These are phyloP conservation scores for Fusarium metavorans DNA, from an alignment of 2,329 filamentous ascomycete genomes.

Conservation along the genomic window DNA sequence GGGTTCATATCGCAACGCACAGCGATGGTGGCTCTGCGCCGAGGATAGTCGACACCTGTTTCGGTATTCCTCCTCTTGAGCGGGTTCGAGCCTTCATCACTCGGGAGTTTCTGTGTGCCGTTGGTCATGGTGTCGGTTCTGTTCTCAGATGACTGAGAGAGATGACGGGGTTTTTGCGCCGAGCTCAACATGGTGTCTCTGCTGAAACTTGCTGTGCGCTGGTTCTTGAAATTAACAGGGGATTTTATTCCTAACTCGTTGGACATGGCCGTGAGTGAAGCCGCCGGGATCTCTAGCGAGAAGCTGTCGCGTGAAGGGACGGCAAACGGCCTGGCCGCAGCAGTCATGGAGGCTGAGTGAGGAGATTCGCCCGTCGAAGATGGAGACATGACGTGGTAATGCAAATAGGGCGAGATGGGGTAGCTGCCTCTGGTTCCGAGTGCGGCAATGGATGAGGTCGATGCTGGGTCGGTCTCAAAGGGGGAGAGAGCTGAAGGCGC, in stretches of 20 bases:
- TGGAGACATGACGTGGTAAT: conserved; percentile 60
- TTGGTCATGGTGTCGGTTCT: conserved; percentile 56
- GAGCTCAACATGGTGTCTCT: conserved; percentile 66
- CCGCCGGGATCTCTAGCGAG: conserved; percentile 61
- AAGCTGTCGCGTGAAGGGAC: conserved; percentile 61
- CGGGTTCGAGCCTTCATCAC: conserved; percentile 68
- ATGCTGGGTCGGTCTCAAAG: neutral
- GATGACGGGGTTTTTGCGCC: conserved; percentile 65
- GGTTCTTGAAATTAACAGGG: conserved; percentile 60
- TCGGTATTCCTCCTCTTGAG: conserved; percentile 73
- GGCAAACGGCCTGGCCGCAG: conserved; percentile 57
- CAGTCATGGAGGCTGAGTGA: conserved; percentile 53
- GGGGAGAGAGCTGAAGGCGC: conserved; percentile 8
- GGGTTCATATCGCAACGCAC: conserved; percentile 56
- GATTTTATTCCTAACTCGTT: conserved; percentile 64
- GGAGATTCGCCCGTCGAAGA: conserved; percentile 67
- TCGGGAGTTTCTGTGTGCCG: conserved; percentile 58
- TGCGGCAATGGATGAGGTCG: conserved; percentile 1
- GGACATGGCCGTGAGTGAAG: conserved; percentile 56
- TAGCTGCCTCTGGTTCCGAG: conserved; percentile 7
- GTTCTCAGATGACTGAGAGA: conserved; percentile 67
- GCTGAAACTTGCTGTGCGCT: conserved; percentile 60
- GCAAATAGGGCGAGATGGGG: conserved; percentile 38
- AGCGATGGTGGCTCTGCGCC: conserved; percentile 74
- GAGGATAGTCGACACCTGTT: conserved; percentile 71